Percentiles rank a stretch among this genome's conserved stretches.
These are phyloP conservation scores for Dictyophora rubrovolvata DNA, from an alignment of 768 basidiomycete genomes.

Conservation along the genomic window DNA sequence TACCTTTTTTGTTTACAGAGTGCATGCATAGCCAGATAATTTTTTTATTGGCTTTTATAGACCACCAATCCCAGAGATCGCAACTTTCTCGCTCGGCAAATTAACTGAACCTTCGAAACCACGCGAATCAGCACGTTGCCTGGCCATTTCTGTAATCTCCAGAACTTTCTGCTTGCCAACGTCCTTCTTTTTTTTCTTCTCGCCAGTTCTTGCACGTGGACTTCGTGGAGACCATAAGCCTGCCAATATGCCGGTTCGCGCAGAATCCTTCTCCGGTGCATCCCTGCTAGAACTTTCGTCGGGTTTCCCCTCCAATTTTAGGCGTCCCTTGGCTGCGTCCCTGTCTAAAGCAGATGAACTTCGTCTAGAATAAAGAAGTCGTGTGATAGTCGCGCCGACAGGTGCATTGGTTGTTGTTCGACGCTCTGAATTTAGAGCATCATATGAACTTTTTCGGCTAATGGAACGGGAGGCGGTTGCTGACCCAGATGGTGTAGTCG, in stretches of 20 bases:
- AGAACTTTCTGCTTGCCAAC: slow-evolving; percentile 2
- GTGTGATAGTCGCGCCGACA: neutral
- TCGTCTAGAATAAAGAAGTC: slow-evolving; percentile 3
- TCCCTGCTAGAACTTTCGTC: slow-evolving; percentile 7
- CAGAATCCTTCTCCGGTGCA: slow-evolving; percentile 1
- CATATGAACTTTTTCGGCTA: slow-evolving; percentile 6
- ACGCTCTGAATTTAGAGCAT: neutral
- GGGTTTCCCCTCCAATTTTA: slow-evolving; percentile 11
- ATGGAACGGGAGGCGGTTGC: neutral
- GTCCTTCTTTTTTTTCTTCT: slow-evolving; percentile 3
- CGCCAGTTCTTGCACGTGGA: neutral
- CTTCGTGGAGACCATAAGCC: neutral
- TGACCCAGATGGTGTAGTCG: neutral
- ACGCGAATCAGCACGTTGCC: neutral
- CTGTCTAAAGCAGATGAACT: slow-evolving; percentile 10
- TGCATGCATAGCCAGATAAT: too few relatives aligned
- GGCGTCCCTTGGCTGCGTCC: slow-evolving; percentile 10
- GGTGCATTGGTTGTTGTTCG: slow-evolving; percentile 2
- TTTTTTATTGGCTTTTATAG: neutral
- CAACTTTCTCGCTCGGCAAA: neutral
- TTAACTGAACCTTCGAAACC: neutral
- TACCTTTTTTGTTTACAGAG: too few relatives aligned
- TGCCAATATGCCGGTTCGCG: neutral
- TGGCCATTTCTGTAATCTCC: neutral
- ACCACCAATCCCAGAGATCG: slow-evolving; percentile 3